phyloP scores from a whole-genome alignment of 1,284 basidiomycete genomes.

The Melampsora abietis-canadensis region DNA sequence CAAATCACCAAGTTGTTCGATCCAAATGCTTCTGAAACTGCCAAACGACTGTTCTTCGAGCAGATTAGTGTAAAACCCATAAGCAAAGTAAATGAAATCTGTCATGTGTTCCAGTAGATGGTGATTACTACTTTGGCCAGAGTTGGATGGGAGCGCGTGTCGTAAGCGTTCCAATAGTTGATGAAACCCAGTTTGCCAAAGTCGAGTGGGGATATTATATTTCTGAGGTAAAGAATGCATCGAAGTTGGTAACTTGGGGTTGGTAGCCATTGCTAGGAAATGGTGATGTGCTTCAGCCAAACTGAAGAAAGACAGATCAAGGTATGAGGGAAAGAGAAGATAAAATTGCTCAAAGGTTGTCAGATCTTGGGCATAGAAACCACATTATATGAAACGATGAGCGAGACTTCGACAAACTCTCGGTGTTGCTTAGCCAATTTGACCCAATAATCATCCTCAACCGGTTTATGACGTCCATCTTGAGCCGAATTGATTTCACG shows the following conservation, averaged over 20 bases:
- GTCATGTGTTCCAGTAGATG: conserved; percentile 67
- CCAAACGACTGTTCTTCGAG: conserved; percentile 74
- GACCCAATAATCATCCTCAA: conserved; percentile 39
- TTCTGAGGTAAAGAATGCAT: conserved; percentile 80
- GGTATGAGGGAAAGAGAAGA: background rate
- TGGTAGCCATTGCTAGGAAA: conserved; percentile 77
- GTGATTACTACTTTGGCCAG: conserved; percentile 45
- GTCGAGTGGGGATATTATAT: conserved; percentile 87
- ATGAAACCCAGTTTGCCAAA: conserved; percentile 90
- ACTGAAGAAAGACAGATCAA: conserved; percentile 55
- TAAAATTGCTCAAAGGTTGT: background rate
- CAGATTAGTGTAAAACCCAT: conserved; percentile 85
- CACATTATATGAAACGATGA: background rate
- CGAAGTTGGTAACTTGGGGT: conserved; percentile 79
- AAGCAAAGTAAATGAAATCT: conserved; percentile 91
- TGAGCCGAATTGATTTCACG: conserved; percentile 26
- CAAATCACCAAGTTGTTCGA: conserved; percentile 92
- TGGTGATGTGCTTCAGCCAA: conserved; percentile 84
- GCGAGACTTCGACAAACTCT: conserved; percentile 19
- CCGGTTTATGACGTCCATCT: conserved; percentile 10
- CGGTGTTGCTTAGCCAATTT: conserved; percentile 35
- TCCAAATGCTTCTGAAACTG: conserved; percentile 76
- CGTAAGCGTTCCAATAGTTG: conserved; percentile 83
- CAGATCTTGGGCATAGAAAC: background rate
- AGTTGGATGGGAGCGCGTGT: conserved; percentile 62